phyloP scores from a whole-genome alignment of 176 grass and related monocot genomes.

The Oryza australiensis region DNA sequence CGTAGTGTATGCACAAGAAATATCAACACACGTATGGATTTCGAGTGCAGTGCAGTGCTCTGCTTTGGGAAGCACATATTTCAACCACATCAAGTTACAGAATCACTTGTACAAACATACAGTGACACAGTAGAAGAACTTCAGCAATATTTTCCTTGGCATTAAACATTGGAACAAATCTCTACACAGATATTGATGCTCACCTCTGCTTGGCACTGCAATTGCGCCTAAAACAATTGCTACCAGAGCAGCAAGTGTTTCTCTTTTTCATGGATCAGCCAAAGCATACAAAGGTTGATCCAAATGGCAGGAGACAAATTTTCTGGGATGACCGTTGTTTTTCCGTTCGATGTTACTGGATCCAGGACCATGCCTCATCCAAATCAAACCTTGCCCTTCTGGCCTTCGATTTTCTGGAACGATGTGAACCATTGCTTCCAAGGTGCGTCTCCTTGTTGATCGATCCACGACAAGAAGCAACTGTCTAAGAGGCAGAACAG shows the following conservation, averaged over 20 bases:
- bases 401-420: conserved; percentile 53
- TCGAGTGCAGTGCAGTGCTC: no score
- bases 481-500: conserved; percentile 88
- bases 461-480: conserved; percentile 90
- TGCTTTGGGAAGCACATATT: neutral
- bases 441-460: conserved; percentile 83
- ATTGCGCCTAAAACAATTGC: neutral
- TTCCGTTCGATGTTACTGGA: neutral
- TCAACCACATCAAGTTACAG: neutral
- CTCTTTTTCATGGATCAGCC: conserved; percentile 4
- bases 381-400: conserved; percentile 51
- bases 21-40: no score
- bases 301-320: neutral
- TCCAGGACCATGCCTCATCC: neutral
- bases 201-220: neutral
- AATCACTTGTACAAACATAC: neutral
- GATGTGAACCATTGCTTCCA: conserved; percentile 89
- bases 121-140: neutral
- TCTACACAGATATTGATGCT: conserved; percentile 13
- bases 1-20: no score
- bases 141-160: neutral
- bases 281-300: conserved; percentile 13
- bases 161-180: neutral
- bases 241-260: neutral
- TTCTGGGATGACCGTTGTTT: neutral